phyloP scores from a whole-genome alignment of 352 stramenopile species.

The Phytophthora rubi region DNA sequence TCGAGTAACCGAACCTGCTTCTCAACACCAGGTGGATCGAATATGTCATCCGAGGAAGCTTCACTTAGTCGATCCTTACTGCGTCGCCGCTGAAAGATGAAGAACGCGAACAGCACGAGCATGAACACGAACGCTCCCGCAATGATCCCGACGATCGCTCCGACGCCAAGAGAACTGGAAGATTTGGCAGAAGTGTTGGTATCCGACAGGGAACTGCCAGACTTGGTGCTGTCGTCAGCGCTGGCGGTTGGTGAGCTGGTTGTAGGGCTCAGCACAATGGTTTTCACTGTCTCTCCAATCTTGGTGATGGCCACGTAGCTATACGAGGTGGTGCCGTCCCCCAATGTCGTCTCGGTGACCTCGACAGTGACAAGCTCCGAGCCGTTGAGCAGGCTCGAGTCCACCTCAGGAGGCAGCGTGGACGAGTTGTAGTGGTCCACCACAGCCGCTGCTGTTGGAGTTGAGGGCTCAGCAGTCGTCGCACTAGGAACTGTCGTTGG shows the following conservation, averaged over 20 bases:
- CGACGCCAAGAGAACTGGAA: conserved; percentile 6
- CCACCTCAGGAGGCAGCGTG: conserved; percentile 40
- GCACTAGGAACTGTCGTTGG: neutral
- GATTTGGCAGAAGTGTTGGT: conserved; percentile 1
- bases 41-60: neutral
- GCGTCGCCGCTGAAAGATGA: conserved; percentile 16
- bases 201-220: neutral
- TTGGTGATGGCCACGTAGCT: conserved; percentile 49
- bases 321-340: conserved; percentile 35
- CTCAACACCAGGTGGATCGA: conserved; percentile 6
- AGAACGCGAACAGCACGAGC: conserved; percentile 23
- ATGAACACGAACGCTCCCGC: conserved; percentile 19
- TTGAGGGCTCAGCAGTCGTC: neutral
- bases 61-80: neutral
- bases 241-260: conserved; percentile 1
- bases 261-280: conserved; percentile 14
- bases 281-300: conserved; percentile 21
- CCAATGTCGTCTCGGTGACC: conserved; percentile 35
- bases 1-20: conserved; percentile 10
- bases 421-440: conserved; percentile 47
- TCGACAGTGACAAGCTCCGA: conserved; percentile 46
- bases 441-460: conserved; percentile 7
- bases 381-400: conserved; percentile 42
- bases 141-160: conserved; percentile 19
- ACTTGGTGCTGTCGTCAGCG: conserved; percentile 3